Evolutionary conservation across 768 basidiomycete genomes (phyloP).

Genomic region (Termitomyces titanicus): DNA sequence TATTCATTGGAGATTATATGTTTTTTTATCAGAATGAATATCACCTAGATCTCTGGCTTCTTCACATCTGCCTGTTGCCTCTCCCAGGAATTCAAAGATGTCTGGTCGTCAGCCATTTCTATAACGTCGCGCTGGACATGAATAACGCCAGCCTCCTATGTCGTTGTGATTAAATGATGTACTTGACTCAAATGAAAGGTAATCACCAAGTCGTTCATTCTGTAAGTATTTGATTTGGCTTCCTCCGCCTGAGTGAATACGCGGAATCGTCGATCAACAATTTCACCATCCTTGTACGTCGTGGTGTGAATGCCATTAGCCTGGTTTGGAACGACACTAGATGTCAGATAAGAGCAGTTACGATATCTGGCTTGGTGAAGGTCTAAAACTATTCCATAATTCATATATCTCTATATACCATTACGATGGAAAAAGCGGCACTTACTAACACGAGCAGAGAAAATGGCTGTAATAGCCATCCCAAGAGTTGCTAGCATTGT

Average conservation of each 20-base stretch:
- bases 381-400: slow-evolving; percentile 10
- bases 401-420: neutral
- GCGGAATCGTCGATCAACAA: slow-evolving; percentile 13
- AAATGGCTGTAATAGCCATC: slow-evolving; percentile 18
- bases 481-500: slow-evolving; percentile 21
- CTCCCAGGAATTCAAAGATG: slow-evolving; percentile 11
- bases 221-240: slow-evolving; percentile 9
- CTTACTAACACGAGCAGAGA: slow-evolving; percentile 17
- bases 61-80: slow-evolving; percentile 4
- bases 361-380: slow-evolving; percentile 9
- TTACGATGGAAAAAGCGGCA: neutral
- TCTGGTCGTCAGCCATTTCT: slow-evolving; percentile 12
- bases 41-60: neutral
- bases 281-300: slow-evolving; percentile 12
- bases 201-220: slow-evolving; percentile 12
- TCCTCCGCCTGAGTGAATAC: slow-evolving; percentile 8
- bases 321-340: slow-evolving; percentile 1
- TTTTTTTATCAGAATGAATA: neutral
- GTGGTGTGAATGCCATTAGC: slow-evolving; percentile 11
- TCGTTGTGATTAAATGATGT: neutral
- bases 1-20: too few relatives aligned
- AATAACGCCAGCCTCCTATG: slow-evolving; percentile 10
- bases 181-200: neutral
- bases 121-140: slow-evolving; percentile 16
- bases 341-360: slow-evolving; percentile 5